Evolutionary conservation across 345 rosid species (phyloP), one percentile per base, ranked within the genome.

Genomic region (Citrus maxima): DNA sequence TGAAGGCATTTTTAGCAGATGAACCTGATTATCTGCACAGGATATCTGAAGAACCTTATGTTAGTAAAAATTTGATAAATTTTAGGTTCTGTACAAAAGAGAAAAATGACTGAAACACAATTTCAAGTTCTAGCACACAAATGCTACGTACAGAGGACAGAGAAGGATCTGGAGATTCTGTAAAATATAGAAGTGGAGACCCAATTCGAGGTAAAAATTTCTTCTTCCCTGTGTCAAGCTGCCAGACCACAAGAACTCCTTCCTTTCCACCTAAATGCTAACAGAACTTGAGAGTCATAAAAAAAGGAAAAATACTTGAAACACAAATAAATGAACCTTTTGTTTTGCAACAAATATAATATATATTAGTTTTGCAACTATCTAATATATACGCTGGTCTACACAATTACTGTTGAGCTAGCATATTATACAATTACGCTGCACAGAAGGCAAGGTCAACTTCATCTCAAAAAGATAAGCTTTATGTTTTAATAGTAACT

Each of bases 161-260:
- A 21, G 93, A 85, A 62, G 97, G 95, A 82, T 93, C 97, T 14
- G 93, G 93, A 73, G 98, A 96, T 79, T 84, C 86, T 34, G 84
- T 85, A 80, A 85, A 93, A 83, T 87, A 90, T 72, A 90, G 70
- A 74, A 96, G 91, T 65, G 99, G 97, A 80, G 98, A 93, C 30
- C 99, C 98, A 32, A 96, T 91, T 69, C 99, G 87, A 27, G 99
- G 99, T 80, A 96, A 82, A 73, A 89, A 96, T 46, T 93, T 96
- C 90, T 96, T 94, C 90, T 91, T 94, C 85, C 99, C 97, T 1
- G 98, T 89, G 81, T 96, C 98, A 75, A 96, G 77, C 81, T 91
- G 98, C 98, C 99, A 96, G 80, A 94, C 98, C 49, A 96, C 99
- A 74, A 96, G 93, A 64, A 94, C 99, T 38, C 99, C 99, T 90